A percentile compares a stretch with the other conserved stretches of the same genome.
These are phyloP conservation scores for Penstemon davidsonii DNA, from an alignment of 257 asterid species.

Conservation along the genomic window DNA sequence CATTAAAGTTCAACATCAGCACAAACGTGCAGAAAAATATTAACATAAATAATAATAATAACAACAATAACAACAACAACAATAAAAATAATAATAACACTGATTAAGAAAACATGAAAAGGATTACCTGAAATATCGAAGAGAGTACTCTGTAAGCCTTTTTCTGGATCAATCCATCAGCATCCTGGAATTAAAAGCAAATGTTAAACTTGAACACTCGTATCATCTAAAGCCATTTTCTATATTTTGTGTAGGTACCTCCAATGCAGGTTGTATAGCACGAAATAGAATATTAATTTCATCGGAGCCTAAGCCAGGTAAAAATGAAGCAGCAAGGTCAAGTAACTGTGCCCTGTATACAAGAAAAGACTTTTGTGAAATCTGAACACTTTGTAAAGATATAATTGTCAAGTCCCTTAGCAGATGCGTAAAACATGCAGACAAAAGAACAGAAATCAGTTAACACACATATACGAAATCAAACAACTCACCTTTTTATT, in stretches of 20 bases:
- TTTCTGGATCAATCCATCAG: conserved; percentile 84
- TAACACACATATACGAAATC: background rate
- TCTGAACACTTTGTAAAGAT: too few relatives aligned
- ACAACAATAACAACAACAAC: background rate
- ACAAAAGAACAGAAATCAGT: conserved; percentile 9
- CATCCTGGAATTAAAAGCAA: conserved; percentile 51
- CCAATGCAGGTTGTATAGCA: conserved; percentile 58
- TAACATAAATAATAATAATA: background rate
- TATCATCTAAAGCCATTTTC: background rate
- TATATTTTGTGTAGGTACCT: conserved; percentile 43
- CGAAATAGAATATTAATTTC: conserved; percentile 62
- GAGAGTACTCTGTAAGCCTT: conserved; percentile 83
- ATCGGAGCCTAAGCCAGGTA: conserved; percentile 76
- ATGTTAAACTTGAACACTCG: conserved; percentile 11
- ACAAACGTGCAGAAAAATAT: conserved; percentile 10
- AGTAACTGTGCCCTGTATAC: conserved; percentile 70
- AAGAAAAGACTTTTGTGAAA: conserved; percentile 12
- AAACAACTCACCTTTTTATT: conserved; percentile 53
- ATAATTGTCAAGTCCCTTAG: conserved; percentile 1
- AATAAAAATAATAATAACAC: background rate
- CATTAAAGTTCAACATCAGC: conserved; percentile 28
- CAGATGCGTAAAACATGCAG: conserved; percentile 13
- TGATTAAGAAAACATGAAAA: background rate
- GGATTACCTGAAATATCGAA: conserved; percentile 64
- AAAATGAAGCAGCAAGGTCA: conserved; percentile 80